These are phyloP conservation scores for Pseudogymnoascus sp. DNA, from an alignment of 2,329 filamentous ascomycete genomes.

Conservation along the genomic window DNA sequence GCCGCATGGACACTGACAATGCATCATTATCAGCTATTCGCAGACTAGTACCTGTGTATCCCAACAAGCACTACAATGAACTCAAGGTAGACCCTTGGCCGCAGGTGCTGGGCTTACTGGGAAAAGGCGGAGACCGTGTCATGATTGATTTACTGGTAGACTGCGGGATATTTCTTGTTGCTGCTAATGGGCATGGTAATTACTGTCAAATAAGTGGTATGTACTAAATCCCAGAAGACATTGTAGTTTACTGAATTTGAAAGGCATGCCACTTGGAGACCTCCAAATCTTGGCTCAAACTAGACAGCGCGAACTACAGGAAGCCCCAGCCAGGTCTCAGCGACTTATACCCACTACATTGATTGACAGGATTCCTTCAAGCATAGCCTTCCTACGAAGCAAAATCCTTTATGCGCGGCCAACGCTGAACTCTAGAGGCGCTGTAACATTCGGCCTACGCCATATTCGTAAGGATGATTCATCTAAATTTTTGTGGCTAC, in stretches of 20 bases:
- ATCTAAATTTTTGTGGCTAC: constrained; percentile 13
- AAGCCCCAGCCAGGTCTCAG: constrained; percentile 8
- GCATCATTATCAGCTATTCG: constrained; percentile 44
- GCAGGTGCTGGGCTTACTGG: constrained; percentile 65
- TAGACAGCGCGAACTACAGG: neutral
- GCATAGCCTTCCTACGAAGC: constrained; percentile 70
- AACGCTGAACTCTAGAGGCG: constrained; percentile 59
- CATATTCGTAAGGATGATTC: constrained; percentile 65
- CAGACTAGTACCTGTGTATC: constrained; percentile 55
- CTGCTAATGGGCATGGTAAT: constrained; percentile 55
- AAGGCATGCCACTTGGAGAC: constrained; percentile 26
- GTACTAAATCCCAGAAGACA: constrained; percentile 17
- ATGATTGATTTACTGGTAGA: constrained; percentile 73
- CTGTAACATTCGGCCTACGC: constrained; percentile 66
- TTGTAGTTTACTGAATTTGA: constrained; percentile 3
- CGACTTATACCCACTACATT: constrained; percentile 28
- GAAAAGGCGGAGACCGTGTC: constrained; percentile 65
- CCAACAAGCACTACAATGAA: constrained; percentile 62
- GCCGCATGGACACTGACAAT: constrained; percentile 18
- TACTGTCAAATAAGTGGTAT: constrained; percentile 74
- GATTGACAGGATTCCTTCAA: constrained; percentile 31
- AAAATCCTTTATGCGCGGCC: constrained; percentile 82
- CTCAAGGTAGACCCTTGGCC: constrained; percentile 71
- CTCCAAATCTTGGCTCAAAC: constrained; percentile 13
- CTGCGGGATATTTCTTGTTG: constrained; percentile 64